A percentile compares a stretch with the other conserved stretches of the same genome.
phyloP scores from a whole-genome alignment of 768 basidiomycete species.

The Suillus subalutaceus region DNA sequence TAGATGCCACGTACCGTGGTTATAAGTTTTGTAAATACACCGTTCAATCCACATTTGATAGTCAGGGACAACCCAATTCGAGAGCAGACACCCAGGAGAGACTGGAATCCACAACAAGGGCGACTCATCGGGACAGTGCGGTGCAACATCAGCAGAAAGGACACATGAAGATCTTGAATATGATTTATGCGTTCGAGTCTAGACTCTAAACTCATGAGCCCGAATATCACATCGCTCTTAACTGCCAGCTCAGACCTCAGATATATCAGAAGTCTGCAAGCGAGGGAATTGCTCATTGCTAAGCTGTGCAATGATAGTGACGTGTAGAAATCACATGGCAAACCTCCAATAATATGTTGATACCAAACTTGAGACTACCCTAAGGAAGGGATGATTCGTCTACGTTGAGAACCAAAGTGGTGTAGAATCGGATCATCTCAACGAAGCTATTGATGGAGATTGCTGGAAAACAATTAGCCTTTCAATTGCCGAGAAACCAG shows the following conservation, averaged over 20 bases:
- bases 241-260: background rate
- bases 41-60: background rate
- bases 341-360: background rate
- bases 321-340: background rate
- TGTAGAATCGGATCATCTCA: slow-evolving; percentile 69
- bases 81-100: slow-evolving; percentile 30
- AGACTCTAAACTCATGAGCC: background rate
- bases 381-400: slow-evolving; percentile 50
- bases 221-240: background rate
- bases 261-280: background rate
- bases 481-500: background rate
- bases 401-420: slow-evolving; percentile 64
- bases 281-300: background rate
- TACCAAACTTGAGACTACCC: background rate
- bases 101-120: background rate
- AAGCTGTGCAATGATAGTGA: background rate
- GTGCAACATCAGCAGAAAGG: too few species aligned
- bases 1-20: background rate
- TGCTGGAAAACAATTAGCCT: slow-evolving; percentile 35
- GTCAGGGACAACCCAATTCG: background rate
- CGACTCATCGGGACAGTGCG: background rate
- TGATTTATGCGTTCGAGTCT: background rate
- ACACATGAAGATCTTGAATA: background rate
- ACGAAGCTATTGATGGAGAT: slow-evolving; percentile 53
- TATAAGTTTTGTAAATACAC: background rate